phyloP scores from a whole-genome alignment of 306 rosid species.

The Citrullus colocynthis region DNA sequence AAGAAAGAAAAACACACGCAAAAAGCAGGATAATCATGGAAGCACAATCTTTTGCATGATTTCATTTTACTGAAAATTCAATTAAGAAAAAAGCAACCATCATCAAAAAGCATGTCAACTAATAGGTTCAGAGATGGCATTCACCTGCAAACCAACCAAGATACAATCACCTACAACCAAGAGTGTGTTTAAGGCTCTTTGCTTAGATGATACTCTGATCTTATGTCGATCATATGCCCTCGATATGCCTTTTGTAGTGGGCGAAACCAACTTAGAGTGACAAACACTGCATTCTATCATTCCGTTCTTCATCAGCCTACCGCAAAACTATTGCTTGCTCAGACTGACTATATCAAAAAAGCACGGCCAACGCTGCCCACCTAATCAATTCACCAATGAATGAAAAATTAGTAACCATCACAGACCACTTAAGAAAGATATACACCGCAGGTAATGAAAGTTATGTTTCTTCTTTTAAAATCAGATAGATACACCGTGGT shows the following conservation, averaged over 20 bases:
- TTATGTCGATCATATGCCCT: conserved; percentile 92
- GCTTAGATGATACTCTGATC: conserved; percentile 63
- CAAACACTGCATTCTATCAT: conserved; percentile 96
- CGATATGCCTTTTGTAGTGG: conserved; percentile 45
- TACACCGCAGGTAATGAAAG: neutral
- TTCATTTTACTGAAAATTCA: neutral
- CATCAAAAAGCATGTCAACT: neutral
- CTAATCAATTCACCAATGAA: neutral
- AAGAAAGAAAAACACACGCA: neutral
- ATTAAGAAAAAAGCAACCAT: neutral
- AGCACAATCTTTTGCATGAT: neutral
- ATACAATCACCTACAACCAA: conserved; percentile 97
- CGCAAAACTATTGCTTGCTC: conserved; percentile 21
- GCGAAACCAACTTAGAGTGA: conserved; percentile 80
- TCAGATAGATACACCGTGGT: neutral
- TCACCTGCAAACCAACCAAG: conserved; percentile 94
- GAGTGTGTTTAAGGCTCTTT: conserved; percentile 58
- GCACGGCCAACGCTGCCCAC: conserved; percentile 1
- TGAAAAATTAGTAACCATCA: neutral
- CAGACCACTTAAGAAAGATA: neutral
- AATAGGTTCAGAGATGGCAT: conserved; percentile 3
- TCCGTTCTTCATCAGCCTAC: conserved; percentile 51
- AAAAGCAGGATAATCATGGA: neutral
- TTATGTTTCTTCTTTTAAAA: neutral
- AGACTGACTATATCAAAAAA: conserved; percentile 21